These are phyloP conservation scores for Colletotrichum truncatum DNA, from an alignment of 2,329 filamentous ascomycete species.

Conservation along the genomic window DNA sequence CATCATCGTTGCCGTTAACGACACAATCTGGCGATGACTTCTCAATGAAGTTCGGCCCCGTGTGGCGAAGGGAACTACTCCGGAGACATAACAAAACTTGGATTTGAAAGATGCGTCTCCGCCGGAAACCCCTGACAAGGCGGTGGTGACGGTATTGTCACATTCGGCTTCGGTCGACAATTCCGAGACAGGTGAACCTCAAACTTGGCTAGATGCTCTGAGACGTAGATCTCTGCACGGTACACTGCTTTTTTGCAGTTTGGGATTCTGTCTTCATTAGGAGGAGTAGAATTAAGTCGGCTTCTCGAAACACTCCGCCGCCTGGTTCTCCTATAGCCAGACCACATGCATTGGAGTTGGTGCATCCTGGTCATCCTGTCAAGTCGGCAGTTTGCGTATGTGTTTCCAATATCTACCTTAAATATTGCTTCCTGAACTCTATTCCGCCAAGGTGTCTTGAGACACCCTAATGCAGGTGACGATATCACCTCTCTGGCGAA, in stretches of 20 bases:
- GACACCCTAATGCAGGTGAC: conserved; percentile 16
- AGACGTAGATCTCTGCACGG: conserved; percentile 21
- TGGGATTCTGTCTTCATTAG: neutral
- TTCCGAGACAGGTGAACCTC: neutral
- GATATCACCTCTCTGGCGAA: conserved; percentile 20
- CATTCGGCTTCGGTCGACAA: neutral
- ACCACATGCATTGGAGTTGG: neutral
- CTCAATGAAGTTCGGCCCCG: neutral
- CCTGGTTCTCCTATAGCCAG: neutral
- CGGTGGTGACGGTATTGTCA: neutral
- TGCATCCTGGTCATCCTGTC: neutral
- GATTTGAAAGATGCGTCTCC: neutral
- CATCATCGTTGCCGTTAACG: neutral
- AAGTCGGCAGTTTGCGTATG: neutral
- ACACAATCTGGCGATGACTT: conserved; percentile 7
- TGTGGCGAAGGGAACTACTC: neutral
- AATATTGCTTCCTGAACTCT: conserved; percentile 3
- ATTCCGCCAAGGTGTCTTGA: conserved; percentile 13
- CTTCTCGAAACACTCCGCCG: neutral
- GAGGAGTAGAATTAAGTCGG: neutral
- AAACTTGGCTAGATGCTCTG: conserved; percentile 4
- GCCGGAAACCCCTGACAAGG: neutral
- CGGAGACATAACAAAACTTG: neutral
- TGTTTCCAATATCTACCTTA: conserved; percentile 13
- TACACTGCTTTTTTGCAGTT: neutral